phyloP scores from a whole-genome alignment of 352 stramenopile genomes.

The Pythium aphanidermatum region DNA sequence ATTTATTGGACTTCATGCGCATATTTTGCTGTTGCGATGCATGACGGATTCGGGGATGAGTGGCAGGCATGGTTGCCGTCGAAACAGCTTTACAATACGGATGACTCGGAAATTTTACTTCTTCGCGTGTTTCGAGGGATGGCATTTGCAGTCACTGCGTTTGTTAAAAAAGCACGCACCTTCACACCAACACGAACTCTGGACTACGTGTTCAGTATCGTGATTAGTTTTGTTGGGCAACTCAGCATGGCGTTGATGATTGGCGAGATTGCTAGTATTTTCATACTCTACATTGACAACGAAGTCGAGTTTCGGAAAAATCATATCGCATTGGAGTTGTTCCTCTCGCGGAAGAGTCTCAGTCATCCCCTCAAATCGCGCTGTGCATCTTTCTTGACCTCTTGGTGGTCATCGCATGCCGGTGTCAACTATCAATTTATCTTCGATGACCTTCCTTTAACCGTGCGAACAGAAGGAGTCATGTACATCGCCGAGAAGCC shows the following conservation, averaged over 20 bases:
- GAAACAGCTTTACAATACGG: conserved; percentile 16
- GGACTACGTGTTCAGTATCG: conserved; percentile 44
- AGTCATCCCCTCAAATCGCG: conserved; percentile 31
- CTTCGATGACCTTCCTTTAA: conserved; percentile 44
- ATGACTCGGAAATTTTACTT: conserved; percentile 28
- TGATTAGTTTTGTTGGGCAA: conserved; percentile 45
- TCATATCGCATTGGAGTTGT: conserved; percentile 51
- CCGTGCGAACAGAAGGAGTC: conserved; percentile 44
- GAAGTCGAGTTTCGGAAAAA: conserved; percentile 70
- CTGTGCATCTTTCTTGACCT: conserved; percentile 37
- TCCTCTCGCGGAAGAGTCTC: conserved; percentile 33
- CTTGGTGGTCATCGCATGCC: conserved; percentile 53
- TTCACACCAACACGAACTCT: conserved; percentile 36
- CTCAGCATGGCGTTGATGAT: conserved; percentile 77
- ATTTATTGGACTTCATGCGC: conserved; percentile 65
- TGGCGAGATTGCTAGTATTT: conserved; percentile 58
- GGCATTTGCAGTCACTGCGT: conserved; percentile 43
- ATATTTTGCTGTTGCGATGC: conserved; percentile 55
- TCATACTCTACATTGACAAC: conserved; percentile 53
- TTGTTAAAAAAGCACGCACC: conserved; percentile 54
- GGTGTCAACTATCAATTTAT: conserved; percentile 50
- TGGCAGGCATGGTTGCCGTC: conserved; percentile 55
- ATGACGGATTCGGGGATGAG: conserved; percentile 37
- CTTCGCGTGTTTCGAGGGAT: conserved; percentile 41
- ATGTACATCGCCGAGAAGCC: conserved; percentile 37